Evolutionary conservation across 352 stramenopile species (phyloP), one percentile per base, ranked within the genome.

Genomic region (Globisporangium canariense): DNA sequence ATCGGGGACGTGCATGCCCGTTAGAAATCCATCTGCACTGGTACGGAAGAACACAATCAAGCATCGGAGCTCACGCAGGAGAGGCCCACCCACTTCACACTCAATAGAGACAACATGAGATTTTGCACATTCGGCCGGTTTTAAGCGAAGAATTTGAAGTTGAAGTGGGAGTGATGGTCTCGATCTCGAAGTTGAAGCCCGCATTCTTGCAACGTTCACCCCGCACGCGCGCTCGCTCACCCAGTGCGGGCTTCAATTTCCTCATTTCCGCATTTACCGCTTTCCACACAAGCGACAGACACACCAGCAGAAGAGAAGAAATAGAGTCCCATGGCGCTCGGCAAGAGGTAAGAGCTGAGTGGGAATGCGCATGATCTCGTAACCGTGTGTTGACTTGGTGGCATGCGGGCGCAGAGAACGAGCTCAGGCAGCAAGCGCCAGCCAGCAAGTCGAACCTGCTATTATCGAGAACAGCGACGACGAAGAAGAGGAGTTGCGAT

Each of bases 401-500:
- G 4, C 14, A 65, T 25, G 13, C 50, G 16, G 16, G 36, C 14
- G n/a, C 43, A 58, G 28, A 79, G 69, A 67, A 40, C 22, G 65
- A 80, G 47, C 25, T 3, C 32, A 67, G 32, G 66, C 69, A 28
- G 40, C 14, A 18, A 50, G 20, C 11, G 64, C 47, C 10, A 66
- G 73, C 16, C 79, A 82, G 30, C 64, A 56, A 34, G 60, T 40
- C 9, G 64, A 77, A 14, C 65, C 68, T 30, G 66, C 65, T 2
- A 59, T 74, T 16, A 57, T 78, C 16, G 74, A 74, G 46, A 64
- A 74, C 28, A 82, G 75, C 60, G 83, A 91, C 30, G 83, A 90
- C 45, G 77, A 83, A 18, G 76, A 93, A 18, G 76, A 86, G 22
- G 74, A 76, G 34, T 47, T 77, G 41, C 70, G 77, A 30, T 89